Conservation (phyloP, 2,329 filamentous ascomycete species). For the Neofusicoccum cordaticola region DNA sequence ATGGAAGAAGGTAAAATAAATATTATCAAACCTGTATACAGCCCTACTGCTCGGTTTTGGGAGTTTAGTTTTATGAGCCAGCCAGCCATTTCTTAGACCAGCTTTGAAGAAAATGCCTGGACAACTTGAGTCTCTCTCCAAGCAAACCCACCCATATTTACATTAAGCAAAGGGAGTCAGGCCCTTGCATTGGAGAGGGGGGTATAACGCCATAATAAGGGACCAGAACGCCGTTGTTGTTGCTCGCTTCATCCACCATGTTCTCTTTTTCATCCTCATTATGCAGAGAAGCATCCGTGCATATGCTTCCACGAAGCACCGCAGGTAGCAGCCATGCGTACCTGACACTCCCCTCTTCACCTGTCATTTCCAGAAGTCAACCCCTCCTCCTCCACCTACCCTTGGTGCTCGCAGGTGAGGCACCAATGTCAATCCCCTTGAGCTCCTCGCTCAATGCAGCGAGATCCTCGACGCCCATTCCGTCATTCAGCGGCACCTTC, state of each 20-base stretch:
- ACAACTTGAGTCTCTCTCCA: background rate
- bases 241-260: background rate
- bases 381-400: slow-evolving; percentile 7
- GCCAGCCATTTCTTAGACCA: background rate
- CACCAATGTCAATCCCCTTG: slow-evolving; percentile 50
- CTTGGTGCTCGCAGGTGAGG: slow-evolving; percentile 2
- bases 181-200: background rate
- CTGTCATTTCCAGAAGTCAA: slow-evolving; percentile 4
- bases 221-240: slow-evolving; percentile 6
- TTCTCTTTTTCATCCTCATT: slow-evolving; percentile 7
- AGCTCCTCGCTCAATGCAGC: slow-evolving; percentile 69
- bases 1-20: background rate
- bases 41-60: background rate
- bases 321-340: slow-evolving; percentile 1
- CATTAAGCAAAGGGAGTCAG: slow-evolving; percentile 5
- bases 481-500: slow-evolving; percentile 62
- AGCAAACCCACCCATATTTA: background rate
- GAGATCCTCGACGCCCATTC: slow-evolving; percentile 46
- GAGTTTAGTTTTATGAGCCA: background rate
- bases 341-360: background rate
- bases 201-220: background rate
- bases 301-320: background rate
- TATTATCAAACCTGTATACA: slow-evolving; percentile 12
- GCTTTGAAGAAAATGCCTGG: background rate
- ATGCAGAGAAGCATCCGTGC: background rate